phyloP scores from a whole-genome alignment of 345 rosid genomes.

The Odontarrhena argentea region DNA sequence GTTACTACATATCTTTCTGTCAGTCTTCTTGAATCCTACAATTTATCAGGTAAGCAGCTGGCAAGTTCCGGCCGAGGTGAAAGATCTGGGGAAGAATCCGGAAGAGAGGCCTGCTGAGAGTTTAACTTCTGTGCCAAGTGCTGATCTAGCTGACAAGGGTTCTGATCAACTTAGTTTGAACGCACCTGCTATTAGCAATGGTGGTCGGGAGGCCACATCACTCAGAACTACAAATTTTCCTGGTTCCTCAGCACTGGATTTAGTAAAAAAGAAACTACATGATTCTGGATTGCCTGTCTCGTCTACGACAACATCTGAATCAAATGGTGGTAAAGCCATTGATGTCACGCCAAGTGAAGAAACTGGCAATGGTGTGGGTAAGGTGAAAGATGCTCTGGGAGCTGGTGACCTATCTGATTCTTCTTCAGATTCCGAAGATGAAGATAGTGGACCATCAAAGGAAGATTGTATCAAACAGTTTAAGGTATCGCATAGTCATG shows the following conservation, averaged over 20 bases:
- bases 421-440: constrained; percentile 94
- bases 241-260: constrained; percentile 84
- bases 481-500: constrained; percentile 55
- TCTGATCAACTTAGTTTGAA: constrained; percentile 59
- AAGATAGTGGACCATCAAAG: constrained; percentile 82
- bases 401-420: constrained; percentile 77
- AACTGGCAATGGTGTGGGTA: constrained; percentile 66
- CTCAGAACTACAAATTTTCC: constrained; percentile 54
- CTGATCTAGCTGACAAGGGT: constrained; percentile 58
- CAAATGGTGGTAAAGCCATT: constrained; percentile 63
- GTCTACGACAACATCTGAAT: constrained; percentile 56
- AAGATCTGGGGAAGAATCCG: constrained; percentile 66
- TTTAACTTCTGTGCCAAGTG: constrained; percentile 41
- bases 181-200: constrained; percentile 76
- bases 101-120: constrained; percentile 59
- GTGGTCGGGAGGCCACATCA: constrained; percentile 83
- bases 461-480: constrained; percentile 77
- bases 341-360: constrained; percentile 66
- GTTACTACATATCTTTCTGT: constrained; percentile 16
- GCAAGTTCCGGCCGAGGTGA: constrained; percentile 88
- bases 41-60: constrained; percentile 82
- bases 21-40: constrained; percentile 20
- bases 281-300: constrained; percentile 71
- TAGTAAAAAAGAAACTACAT: constrained; percentile 91
- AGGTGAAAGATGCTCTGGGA: constrained; percentile 63